These are phyloP conservation scores for Cytidiella melzeri DNA, from an alignment of 768 basidiomycete genomes.

Conservation along the genomic window DNA sequence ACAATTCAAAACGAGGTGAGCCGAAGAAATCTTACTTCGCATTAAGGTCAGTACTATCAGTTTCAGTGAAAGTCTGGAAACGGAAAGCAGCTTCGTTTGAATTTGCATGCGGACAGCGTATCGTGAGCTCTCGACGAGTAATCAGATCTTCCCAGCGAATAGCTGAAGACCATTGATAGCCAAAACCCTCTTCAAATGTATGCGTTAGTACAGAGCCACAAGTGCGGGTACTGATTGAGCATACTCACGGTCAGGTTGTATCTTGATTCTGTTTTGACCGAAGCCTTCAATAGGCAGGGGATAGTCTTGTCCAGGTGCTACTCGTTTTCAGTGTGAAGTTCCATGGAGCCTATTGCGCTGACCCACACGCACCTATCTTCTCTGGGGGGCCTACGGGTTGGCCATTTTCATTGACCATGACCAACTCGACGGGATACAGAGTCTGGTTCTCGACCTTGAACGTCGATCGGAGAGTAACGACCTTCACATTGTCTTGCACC, in stretches of 20 bases:
- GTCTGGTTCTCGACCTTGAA: constrained; percentile 90
- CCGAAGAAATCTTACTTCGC: constrained; percentile 35
- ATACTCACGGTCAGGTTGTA: constrained; percentile 88
- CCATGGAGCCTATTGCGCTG: background rate
- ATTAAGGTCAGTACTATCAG: constrained; percentile 51
- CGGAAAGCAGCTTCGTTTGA: constrained; percentile 84
- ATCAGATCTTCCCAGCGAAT: constrained; percentile 89
- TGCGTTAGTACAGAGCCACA: background rate
- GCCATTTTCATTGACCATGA: constrained; percentile 79
- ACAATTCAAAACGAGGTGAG: background rate
- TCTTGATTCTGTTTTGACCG: constrained; percentile 68
- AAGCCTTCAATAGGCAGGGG: constrained; percentile 89
- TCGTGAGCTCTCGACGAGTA: constrained; percentile 58
- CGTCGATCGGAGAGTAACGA: constrained; percentile 89
- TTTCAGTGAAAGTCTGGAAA: constrained; percentile 87
- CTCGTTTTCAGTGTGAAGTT: background rate
- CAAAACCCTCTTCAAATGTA: constrained; percentile 73
- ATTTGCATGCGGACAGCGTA: constrained; percentile 81
- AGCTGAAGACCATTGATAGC: constrained; percentile 88
- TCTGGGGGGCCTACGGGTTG: constrained; percentile 76
- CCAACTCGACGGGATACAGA: constrained; percentile 86
- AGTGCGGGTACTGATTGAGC: background rate
- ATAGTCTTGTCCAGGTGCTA: constrained; percentile 81
- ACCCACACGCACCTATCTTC: constrained; percentile 56
- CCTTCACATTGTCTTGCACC: constrained; percentile 87